phyloP scores from a whole-genome alignment of 75 land plant species.

The Picea sitchensis region DNA sequence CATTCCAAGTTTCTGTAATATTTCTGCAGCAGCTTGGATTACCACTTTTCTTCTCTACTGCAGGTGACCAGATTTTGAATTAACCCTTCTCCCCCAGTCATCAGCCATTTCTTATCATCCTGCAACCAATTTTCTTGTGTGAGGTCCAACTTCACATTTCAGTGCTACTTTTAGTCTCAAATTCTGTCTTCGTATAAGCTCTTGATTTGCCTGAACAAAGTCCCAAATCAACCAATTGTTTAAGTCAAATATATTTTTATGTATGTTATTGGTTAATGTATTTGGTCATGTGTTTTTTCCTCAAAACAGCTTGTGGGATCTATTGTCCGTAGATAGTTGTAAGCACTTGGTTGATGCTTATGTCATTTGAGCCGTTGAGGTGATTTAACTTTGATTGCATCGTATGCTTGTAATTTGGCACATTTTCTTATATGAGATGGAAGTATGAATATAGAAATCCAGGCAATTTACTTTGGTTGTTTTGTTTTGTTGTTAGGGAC shows the following conservation, averaged over 20 bases:
- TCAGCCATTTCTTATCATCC: too few species aligned
- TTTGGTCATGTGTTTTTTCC: not conserved
- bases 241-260: not conserved
- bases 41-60: too few species aligned
- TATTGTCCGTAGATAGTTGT: not conserved
- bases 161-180: not conserved
- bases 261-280: not conserved
- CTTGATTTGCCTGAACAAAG: not conserved
- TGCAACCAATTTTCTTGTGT: too few species aligned
- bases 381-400: not conserved
- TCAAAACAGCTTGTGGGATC: not conserved
- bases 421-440: not conserved
- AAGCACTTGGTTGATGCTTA: not conserved
- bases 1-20: too few species aligned
- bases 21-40: too few species aligned
- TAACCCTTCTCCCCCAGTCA: not conserved
- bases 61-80: not conserved
- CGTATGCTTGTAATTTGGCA: not conserved
- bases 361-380: not conserved
- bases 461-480: not conserved
- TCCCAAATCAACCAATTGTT: not conserved
- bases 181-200: not conserved
- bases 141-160: not conserved
- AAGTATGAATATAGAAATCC: not conserved
- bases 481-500: conserved; percentile 50